Evolutionary conservation across 208 protist genomes (phyloP), one percentile per base, ranked within the genome.

Genomic region (Trypanosoma rangeli): DNA sequence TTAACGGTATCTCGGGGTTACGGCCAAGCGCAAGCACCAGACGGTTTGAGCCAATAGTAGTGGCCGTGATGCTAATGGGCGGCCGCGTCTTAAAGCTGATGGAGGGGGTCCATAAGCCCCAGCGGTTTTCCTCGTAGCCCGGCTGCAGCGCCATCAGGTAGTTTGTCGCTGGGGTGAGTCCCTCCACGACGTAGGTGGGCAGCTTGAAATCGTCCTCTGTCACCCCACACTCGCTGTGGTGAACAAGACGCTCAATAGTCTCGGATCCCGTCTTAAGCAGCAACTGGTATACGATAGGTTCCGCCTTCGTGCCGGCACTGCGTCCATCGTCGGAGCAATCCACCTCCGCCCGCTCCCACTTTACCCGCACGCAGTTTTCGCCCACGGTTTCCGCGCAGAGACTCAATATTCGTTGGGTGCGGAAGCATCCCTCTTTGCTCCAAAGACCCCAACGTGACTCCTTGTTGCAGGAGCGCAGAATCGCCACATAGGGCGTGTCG

Each of bases 141-240:
- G 93, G 86, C 77, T 95, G 91, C 64, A 97, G 61, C 33, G 91
- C 89, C 33, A 94, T 76, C n/a, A 87, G 58, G 79, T 97, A 96
- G 67, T 83, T 81, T 33, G 80, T 92, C 42, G 65, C 84, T 0
- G 89, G 84, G 26, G 64, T 62, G 46, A 97, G 84, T 33, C 78
- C 79, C 4, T 84, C 67, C 12, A 94, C 44, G n/a, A 81, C 60
- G 71, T 90, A 96, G 50, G 56, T 72, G 15, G 61, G 26, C 0
- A 78, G 48, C 48, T 72, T 50, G 67, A 46, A 70, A 48, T 76
- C 72, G 56, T 83, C 74, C n/a, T 54, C 42, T 3, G 54, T 63
- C 22, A 70, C 57, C 59, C 44, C 52, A 57, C 70, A 83, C 0
- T 80, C 74, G 13, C 16, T 55, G 4, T 37, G 50, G 12, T 56